These are phyloP conservation scores for Jamesozyma jinghongensis DNA, from an alignment of 805 yeast species.

Conservation along the genomic window DNA sequence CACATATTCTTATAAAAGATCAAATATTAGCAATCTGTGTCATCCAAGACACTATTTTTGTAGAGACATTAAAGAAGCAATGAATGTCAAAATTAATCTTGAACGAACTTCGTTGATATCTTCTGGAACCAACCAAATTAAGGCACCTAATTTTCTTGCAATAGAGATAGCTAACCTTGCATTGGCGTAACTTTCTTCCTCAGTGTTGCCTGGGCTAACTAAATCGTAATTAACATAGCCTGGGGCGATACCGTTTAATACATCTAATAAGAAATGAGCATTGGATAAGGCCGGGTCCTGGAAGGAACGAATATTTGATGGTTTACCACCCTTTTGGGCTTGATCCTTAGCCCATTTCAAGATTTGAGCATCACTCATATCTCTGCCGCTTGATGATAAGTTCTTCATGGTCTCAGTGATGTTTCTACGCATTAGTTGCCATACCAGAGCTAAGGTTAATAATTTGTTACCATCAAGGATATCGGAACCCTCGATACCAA, in stretches of 20 bases:
- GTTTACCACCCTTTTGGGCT: conserved; percentile 77
- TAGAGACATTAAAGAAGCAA: conserved; percentile 88
- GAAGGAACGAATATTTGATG: conserved; percentile 68
- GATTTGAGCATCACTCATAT: conserved; percentile 75
- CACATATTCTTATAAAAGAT: no score
- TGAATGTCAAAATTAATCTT: conserved; percentile 85
- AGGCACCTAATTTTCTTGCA: conserved; percentile 95
- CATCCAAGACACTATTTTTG: no score
- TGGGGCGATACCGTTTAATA: conserved; percentile 87
- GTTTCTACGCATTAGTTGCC: conserved; percentile 98
- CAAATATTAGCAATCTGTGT: no score
- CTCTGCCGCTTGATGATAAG: conserved; percentile 63
- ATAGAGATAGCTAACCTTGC: conserved; percentile 96
- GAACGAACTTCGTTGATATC: conserved; percentile 95
- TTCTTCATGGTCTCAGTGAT: conserved; percentile 74
- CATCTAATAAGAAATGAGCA: conserved; percentile 80
- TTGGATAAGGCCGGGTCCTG: conserved; percentile 67
- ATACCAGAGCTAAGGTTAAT: conserved; percentile 83
- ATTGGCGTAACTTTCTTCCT: conserved; percentile 84
- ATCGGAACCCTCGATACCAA: conserved; percentile 97
- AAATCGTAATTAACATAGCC: conserved; percentile 95
- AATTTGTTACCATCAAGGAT: conserved; percentile 88
- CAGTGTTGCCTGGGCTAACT: conserved; percentile 69
- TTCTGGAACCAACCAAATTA: conserved; percentile 99
- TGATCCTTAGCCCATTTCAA: conserved; percentile 89